Evolutionary conservation across 2,329 filamentous ascomycete species (phyloP).

Genomic region (Talaromyces sp.): DNA sequence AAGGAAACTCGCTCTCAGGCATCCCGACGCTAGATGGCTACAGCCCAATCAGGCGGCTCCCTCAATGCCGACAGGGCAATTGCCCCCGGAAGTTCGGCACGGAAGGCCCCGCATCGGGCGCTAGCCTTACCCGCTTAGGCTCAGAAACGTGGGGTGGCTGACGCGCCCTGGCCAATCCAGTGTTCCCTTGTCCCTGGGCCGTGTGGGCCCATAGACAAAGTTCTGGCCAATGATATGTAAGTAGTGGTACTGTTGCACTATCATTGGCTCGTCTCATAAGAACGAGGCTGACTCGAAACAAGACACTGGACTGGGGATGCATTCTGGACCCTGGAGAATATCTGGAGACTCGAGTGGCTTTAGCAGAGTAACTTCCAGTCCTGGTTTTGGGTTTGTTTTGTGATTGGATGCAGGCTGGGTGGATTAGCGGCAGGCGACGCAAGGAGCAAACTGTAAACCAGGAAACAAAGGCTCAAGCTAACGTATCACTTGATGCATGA

Average conservation of each 20-base stretch:
- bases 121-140: background rate
- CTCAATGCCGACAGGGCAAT: background rate
- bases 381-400: too few relatives aligned
- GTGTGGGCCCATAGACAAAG: background rate
- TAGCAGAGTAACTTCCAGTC: too few relatives aligned
- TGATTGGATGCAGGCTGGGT: too few relatives aligned
- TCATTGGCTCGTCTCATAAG: too few relatives aligned
- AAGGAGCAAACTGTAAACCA: too few relatives aligned
- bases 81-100: background rate
- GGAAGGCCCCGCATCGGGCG: background rate
- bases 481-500: too few relatives aligned
- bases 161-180: background rate
- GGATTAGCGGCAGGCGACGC: too few relatives aligned
- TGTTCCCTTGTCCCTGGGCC: background rate
- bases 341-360: too few relatives aligned
- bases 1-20: background rate
- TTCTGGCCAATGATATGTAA: background rate
- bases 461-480: too few relatives aligned
- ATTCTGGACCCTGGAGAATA: too few relatives aligned
- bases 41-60: background rate
- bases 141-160: background rate
- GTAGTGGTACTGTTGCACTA: background rate
- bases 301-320: background rate
- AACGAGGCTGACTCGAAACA: background rate
- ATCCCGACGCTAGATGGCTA: background rate